A percentile compares a stretch with the other conserved stretches of the same genome.
Evolutionary conservation across 805 yeast species (phyloP).

Genomic region (Saccharomyces cerevisiae): DNA sequence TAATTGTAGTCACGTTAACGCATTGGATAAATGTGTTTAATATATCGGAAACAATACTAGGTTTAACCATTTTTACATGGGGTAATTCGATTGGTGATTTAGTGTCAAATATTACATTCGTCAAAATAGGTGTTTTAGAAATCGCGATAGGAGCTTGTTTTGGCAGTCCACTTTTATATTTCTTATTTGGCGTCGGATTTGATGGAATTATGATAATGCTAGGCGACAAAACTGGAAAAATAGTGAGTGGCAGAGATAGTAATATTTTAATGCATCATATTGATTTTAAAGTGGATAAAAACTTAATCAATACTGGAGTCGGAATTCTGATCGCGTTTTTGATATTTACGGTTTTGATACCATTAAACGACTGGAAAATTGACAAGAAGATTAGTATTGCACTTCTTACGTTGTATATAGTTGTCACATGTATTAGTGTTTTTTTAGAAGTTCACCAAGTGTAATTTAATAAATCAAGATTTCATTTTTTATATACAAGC

Average conservation of each 20-base stretch:
- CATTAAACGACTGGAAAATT: conserved; percentile 40
- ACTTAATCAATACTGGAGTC: conserved; percentile 32
- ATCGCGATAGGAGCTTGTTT: conserved; percentile 95
- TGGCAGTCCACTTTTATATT: conserved; percentile 81
- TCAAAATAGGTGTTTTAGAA: conserved; percentile 70
- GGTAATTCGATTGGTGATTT: conserved; percentile 92
- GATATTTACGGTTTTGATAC: conserved; percentile 35
- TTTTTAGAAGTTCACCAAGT: conserved; percentile 11
- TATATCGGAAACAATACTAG: conserved; percentile 72
- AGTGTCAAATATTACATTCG: conserved; percentile 73
- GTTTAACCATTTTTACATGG: conserved; percentile 80
- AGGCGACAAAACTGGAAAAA: neutral
- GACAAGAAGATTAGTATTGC: conserved; percentile 35
- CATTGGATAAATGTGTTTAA: conserved; percentile 50
- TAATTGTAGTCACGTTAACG: conserved; percentile 53
- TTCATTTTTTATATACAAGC: neutral
- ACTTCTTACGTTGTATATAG: conserved; percentile 16
- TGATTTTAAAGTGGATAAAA: conserved; percentile 33
- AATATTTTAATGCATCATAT: conserved; percentile 15
- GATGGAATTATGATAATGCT: conserved; percentile 48
- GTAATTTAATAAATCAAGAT: neutral
- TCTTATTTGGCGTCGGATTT: conserved; percentile 72
- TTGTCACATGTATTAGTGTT: conserved; percentile 15
- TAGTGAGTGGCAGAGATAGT: conserved; percentile 1
- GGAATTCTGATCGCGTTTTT: conserved; percentile 36